phyloP scores from a whole-genome alignment of 2,329 filamentous ascomycete species.

The Coleophoma crateriformis region DNA sequence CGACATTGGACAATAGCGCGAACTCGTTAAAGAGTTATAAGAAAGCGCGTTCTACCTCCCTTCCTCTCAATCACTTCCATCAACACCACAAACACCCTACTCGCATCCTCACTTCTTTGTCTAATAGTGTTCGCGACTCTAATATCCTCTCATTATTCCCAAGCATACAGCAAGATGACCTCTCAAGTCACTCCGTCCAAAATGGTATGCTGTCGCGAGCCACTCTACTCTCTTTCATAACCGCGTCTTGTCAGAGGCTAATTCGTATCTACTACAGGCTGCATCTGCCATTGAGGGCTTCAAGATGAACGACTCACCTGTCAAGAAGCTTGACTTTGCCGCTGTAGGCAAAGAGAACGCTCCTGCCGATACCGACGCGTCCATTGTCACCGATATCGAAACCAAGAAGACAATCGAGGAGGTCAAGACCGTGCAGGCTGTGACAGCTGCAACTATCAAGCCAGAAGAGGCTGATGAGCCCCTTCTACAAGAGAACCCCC shows the following conservation, averaged over 20 bases:
- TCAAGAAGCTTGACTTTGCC: constrained; percentile 83
- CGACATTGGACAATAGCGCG: not conserved
- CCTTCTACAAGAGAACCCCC: constrained; percentile 88
- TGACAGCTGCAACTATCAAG: constrained; percentile 49
- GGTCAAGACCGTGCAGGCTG: constrained; percentile 37
- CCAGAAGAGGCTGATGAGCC: constrained; percentile 77
- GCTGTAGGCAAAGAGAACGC: constrained; percentile 77
- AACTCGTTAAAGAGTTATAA: not conserved
- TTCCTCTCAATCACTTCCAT: constrained; percentile 1
- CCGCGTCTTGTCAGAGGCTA: constrained; percentile 21
- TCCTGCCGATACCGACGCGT: constrained; percentile 41
- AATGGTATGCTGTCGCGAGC: constrained; percentile 48
- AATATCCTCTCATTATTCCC: constrained; percentile 2
- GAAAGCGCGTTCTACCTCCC: constrained; percentile 3
- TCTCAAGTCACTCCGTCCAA: constrained; percentile 70
- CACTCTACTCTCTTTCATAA: constrained; percentile 29
- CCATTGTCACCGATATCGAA: constrained; percentile 47
- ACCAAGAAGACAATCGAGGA: constrained; percentile 51
- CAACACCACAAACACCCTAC: constrained; percentile 6
- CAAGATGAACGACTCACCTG: constrained; percentile 82
- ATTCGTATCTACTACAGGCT: constrained; percentile 50
- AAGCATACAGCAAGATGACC: constrained; percentile 51
- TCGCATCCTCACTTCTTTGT: constrained; percentile 10
- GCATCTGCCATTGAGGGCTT: constrained; percentile 80
- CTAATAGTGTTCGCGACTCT: constrained; percentile 11